Percentiles rank a stretch among this genome's conserved stretches.
phyloP scores from a whole-genome alignment of 176 grass and related monocot species.

The Aegilops umbellulata region DNA sequence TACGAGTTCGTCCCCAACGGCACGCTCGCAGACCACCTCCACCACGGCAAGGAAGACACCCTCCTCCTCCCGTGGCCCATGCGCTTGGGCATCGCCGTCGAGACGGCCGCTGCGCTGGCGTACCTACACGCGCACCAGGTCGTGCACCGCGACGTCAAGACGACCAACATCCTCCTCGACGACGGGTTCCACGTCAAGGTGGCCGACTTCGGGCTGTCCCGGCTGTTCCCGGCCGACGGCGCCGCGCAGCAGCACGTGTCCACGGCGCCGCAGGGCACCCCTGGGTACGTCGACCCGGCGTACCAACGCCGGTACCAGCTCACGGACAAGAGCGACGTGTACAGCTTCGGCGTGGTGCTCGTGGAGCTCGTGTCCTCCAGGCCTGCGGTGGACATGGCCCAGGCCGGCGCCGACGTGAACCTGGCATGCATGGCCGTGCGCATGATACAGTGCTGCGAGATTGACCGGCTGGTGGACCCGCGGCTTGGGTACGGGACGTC shows the following conservation, averaged over 20 bases:
- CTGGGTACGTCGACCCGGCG: slow-evolving; percentile 53
- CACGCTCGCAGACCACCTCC: slow-evolving; percentile 64
- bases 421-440: slow-evolving; percentile 44
- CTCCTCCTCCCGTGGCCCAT: slow-evolving; percentile 7
- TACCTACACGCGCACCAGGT: slow-evolving; percentile 50
- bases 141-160: slow-evolving; percentile 69
- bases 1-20: slow-evolving; percentile 75
- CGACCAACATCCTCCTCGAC: slow-evolving; percentile 61
- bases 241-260: slow-evolving; percentile 50
- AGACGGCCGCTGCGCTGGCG: slow-evolving; percentile 45
- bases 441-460: slow-evolving; percentile 43
- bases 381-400: slow-evolving; percentile 44
- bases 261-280: slow-evolving; percentile 66
- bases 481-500: slow-evolving; percentile 10
- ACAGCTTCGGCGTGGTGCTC: slow-evolving; percentile 64
- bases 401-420: slow-evolving; percentile 26
- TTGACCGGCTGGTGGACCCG: slow-evolving; percentile 35
- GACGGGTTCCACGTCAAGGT: slow-evolving; percentile 57
- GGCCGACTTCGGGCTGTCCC: slow-evolving; percentile 64
- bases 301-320: slow-evolving; percentile 69
- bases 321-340: slow-evolving; percentile 85
- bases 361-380: slow-evolving; percentile 57
- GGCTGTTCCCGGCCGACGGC: slow-evolving; percentile 40
- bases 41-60: not conserved
- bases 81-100: slow-evolving; percentile 43